A percentile compares a stretch with the other conserved stretches of the same genome.
phyloP scores from a whole-genome alignment of 768 basidiomycete species.

The Tylopilus sp. region DNA sequence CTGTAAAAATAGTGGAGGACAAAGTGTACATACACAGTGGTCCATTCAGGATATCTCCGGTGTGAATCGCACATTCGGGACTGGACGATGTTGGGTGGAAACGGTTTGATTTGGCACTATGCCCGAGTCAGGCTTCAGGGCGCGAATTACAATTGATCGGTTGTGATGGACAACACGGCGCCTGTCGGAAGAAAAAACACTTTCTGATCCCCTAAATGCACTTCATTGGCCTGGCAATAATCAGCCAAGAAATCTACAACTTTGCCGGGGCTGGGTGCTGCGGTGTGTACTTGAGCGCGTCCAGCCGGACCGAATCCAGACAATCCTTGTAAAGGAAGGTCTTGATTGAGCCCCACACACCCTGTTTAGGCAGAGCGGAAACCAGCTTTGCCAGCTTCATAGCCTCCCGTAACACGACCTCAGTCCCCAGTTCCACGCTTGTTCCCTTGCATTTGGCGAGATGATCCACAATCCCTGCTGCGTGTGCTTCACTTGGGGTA shows the following conservation, averaged over 20 bases:
- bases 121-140: background rate
- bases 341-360: conserved; percentile 77
- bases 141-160: conserved; percentile 7
- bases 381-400: conserved; percentile 56
- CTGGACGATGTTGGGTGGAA: conserved; percentile 12
- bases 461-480: conserved; percentile 66
- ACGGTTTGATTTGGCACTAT: conserved; percentile 4
- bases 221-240: conserved; percentile 1
- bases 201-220: conserved; percentile 1
- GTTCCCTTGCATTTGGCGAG: conserved; percentile 35
- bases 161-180: conserved; percentile 7
- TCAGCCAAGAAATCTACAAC: conserved; percentile 12
- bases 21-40: background rate
- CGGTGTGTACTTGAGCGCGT: conserved; percentile 12
- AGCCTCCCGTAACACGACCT: conserved; percentile 60
- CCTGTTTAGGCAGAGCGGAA: conserved; percentile 47
- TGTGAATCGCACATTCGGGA: background rate
- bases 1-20: conserved; percentile 1
- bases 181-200: conserved; percentile 2
- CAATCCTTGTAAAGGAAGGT: conserved; percentile 54
- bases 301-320: conserved; percentile 37
- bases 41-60: background rate
- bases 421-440: conserved; percentile 51
- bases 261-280: conserved; percentile 11
- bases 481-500: conserved; percentile 65